These are phyloP conservation scores for Backusella mclennaniae DNA, from an alignment of 192 early-diverging fungal genomes.

Conservation along the genomic window DNA sequence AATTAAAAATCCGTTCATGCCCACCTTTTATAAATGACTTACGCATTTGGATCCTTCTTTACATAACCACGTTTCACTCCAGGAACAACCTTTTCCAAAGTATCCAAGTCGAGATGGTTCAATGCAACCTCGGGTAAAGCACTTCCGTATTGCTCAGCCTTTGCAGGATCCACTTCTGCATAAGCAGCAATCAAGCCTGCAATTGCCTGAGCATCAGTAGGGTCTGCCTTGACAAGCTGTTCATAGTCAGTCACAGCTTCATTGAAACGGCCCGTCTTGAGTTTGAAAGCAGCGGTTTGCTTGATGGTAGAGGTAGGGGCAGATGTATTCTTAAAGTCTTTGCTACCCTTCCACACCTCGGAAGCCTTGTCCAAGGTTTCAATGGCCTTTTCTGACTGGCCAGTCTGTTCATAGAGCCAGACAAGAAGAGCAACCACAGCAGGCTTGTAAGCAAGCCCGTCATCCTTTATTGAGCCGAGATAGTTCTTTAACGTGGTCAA, in stretches of 20 bases:
- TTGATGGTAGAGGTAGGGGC: slow-evolving; percentile 46
- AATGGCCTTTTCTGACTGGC: slow-evolving; percentile 57
- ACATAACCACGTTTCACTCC: slow-evolving; percentile 56
- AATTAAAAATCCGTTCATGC: background rate
- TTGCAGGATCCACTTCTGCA: slow-evolving; percentile 54
- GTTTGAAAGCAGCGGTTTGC: slow-evolving; percentile 68
- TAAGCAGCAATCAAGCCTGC: slow-evolving; percentile 68
- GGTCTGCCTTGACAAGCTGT: slow-evolving; percentile 63
- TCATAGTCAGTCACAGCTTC: slow-evolving; percentile 73
- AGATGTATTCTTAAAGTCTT: slow-evolving; percentile 14
- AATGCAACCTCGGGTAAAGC: slow-evolving; percentile 48
- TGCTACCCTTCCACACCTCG: slow-evolving; percentile 50
- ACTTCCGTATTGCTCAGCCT: slow-evolving; percentile 64
- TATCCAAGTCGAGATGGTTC: slow-evolving; percentile 48
- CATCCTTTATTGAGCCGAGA: slow-evolving; percentile 32
- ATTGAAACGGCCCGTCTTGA: slow-evolving; percentile 51
- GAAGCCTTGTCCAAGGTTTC: slow-evolving; percentile 56
- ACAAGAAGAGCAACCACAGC: slow-evolving; percentile 67
- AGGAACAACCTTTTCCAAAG: slow-evolving; percentile 53
- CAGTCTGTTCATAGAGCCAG: slow-evolving; percentile 68
- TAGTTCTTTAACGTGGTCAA: slow-evolving; percentile 47
- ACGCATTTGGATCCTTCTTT: slow-evolving; percentile 43
- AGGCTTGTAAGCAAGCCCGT: slow-evolving; percentile 48
- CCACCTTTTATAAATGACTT: background rate
- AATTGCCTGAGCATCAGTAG: slow-evolving; percentile 58